A percentile compares a stretch with the other conserved stretches of the same genome.
These are phyloP conservation scores for Phaeoacremonium minimum DNA, from an alignment of 2,329 filamentous ascomycete species.

Conservation along the genomic window DNA sequence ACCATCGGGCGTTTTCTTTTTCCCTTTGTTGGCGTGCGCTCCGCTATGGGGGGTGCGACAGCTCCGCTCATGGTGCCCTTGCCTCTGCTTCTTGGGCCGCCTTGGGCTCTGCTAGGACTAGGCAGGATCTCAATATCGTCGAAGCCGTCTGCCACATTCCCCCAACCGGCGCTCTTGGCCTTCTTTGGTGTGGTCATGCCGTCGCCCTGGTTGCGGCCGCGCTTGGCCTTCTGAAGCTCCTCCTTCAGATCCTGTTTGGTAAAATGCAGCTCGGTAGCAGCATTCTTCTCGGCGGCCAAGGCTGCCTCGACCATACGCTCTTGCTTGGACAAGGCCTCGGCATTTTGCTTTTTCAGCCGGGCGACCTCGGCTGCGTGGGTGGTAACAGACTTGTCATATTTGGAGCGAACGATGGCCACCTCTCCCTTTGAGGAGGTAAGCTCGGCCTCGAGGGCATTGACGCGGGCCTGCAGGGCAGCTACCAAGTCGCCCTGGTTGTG, in stretches of 20 bases:
- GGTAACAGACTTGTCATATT: constrained; percentile 56
- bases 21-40: constrained; percentile 59
- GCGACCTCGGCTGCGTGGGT: constrained; percentile 60
- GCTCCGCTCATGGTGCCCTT: constrained; percentile 32
- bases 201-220: constrained; percentile 35
- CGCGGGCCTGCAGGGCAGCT: constrained; percentile 44
- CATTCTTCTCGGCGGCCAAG: constrained; percentile 60
- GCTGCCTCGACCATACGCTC: constrained; percentile 61
- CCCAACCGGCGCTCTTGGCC: constrained; percentile 47
- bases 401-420: constrained; percentile 69
- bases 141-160: constrained; percentile 67
- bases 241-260: constrained; percentile 67
- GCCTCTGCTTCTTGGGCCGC: constrained; percentile 28
- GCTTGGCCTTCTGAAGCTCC: constrained; percentile 39
- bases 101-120: constrained; percentile 49
- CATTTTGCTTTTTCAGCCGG: constrained; percentile 57
- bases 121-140: constrained; percentile 58
- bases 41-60: constrained; percentile 37
- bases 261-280: constrained; percentile 68
- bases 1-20: constrained; percentile 66
- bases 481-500: constrained; percentile 31
- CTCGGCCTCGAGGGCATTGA: constrained; percentile 49
- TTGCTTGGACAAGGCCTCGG: constrained; percentile 60
- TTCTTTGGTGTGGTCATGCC: constrained; percentile 57
- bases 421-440: constrained; percentile 65